Percentiles rank a stretch among this genome's conserved stretches.
Conservation (phyloP, 2,329 filamentous ascomycete species). For the Neofusicoccum umdonicola region DNA sequence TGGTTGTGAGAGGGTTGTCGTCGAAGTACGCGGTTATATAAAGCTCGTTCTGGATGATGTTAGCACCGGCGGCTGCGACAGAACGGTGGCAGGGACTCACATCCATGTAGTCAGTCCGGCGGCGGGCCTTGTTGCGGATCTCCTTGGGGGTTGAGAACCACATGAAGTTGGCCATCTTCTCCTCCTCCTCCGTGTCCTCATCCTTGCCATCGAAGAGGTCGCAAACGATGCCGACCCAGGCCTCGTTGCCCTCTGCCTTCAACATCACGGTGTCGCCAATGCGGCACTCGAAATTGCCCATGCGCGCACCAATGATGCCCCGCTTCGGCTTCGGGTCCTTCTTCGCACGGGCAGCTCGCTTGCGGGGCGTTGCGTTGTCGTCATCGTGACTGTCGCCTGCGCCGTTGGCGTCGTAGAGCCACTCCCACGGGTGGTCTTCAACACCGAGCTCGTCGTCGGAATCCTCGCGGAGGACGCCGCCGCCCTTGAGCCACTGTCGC, state of each 20-base stretch:
- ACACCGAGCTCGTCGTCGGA: constrained; percentile 78
- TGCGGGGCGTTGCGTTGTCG: constrained; percentile 29
- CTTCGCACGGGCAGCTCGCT: constrained; percentile 25
- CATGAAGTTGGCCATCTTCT: constrained; percentile 82
- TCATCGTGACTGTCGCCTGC: constrained; percentile 38
- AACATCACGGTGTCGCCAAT: constrained; percentile 83
- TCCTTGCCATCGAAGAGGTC: constrained; percentile 74
- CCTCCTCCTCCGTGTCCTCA: constrained; percentile 49
- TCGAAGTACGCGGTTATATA: constrained; percentile 90
- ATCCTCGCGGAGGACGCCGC: constrained; percentile 69
- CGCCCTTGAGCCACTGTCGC: constrained; percentile 53
- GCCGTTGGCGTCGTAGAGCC: constrained; percentile 55
- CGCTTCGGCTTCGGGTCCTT: constrained; percentile 26
- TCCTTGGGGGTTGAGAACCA: constrained; percentile 95
- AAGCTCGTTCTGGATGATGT: constrained; percentile 68
- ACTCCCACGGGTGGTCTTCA: constrained; percentile 52
- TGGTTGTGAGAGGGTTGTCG: constrained; percentile 78
- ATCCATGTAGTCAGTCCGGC: constrained; percentile 73
- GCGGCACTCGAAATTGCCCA: constrained; percentile 75
- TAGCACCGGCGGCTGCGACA: constrained; percentile 12
- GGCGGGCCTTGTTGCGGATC: constrained; percentile 78
- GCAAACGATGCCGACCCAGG: constrained; percentile 88
- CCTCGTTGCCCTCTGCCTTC: constrained; percentile 84
- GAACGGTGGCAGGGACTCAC: constrained; percentile 41
- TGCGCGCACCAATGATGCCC: constrained; percentile 75